These are phyloP conservation scores for Setaria viridis DNA, from an alignment of 202 grass and related monocot genomes.

Conservation along the genomic window DNA sequence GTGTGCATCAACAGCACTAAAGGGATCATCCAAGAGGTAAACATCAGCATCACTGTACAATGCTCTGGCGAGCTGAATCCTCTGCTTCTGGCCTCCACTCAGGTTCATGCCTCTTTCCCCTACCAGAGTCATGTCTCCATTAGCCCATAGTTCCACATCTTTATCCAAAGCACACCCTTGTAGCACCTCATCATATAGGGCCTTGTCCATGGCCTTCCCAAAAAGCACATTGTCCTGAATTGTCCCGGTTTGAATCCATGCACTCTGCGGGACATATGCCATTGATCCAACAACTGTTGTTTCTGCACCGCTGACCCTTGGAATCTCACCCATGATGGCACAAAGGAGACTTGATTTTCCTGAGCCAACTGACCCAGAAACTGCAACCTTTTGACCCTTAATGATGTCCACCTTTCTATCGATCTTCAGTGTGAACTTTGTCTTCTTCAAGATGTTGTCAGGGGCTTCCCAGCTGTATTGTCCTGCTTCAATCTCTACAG, in stretches of 20 bases:
- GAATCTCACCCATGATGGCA: slow-evolving; percentile 83
- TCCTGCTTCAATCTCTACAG: slow-evolving; percentile 64
- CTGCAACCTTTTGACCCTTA: slow-evolving; percentile 68
- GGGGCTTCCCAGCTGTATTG: slow-evolving; percentile 68
- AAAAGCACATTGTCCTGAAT: slow-evolving; percentile 89
- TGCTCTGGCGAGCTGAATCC: slow-evolving; percentile 91
- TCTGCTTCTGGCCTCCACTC: slow-evolving; percentile 97
- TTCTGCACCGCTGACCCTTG: slow-evolving; percentile 58
- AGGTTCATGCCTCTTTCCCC: slow-evolving; percentile 91
- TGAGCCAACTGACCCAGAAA: slow-evolving; percentile 84
- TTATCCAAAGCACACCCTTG: slow-evolving; percentile 83
- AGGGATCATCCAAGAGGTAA: slow-evolving; percentile 91
- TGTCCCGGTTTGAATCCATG: slow-evolving; percentile 89
- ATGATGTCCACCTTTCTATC: slow-evolving; percentile 63
- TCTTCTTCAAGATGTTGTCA: slow-evolving; percentile 57
- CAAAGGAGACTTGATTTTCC: slow-evolving; percentile 92
- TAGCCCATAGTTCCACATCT: slow-evolving; percentile 70
- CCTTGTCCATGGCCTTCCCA: slow-evolving; percentile 69
- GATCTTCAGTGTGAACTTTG: slow-evolving; percentile 64
- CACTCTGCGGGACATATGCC: slow-evolving; percentile 75
- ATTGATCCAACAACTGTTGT: slow-evolving; percentile 51
- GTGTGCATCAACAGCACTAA: slow-evolving; percentile 94
- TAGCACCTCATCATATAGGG: slow-evolving; percentile 72
- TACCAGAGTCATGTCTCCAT: slow-evolving; percentile 77
- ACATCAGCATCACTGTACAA: slow-evolving; percentile 82